phyloP scores from a whole-genome alignment of 2,329 filamentous ascomycete genomes.

The Claviceps cyperi region DNA sequence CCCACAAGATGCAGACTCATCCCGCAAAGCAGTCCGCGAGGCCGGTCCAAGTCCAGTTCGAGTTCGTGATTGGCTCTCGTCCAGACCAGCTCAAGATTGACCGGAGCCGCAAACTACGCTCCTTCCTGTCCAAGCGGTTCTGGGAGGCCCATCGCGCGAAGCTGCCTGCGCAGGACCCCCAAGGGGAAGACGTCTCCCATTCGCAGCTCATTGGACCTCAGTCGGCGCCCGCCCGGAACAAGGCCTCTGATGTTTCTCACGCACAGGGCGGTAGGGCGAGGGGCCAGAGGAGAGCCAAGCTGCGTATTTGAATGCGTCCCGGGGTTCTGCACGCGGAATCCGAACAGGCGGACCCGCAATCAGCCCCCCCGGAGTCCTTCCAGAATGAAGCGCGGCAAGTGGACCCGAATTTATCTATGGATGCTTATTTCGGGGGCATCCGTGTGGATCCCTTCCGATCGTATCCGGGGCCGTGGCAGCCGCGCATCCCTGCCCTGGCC shows the following conservation, averaged over 20 bases:
- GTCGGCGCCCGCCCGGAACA: background rate
- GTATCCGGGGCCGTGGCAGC: constrained; percentile 10
- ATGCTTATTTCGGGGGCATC: constrained; percentile 12
- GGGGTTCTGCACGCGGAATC: background rate
- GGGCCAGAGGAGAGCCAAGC: background rate
- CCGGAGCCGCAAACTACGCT: constrained; percentile 9
- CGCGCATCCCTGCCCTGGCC: constrained; percentile 11
- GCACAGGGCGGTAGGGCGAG: background rate
- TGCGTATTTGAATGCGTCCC: background rate
- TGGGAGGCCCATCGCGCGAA: constrained; percentile 8
- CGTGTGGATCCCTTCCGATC: constrained; percentile 14
- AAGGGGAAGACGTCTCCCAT: background rate
- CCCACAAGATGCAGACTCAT: background rate
- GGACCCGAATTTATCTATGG: constrained; percentile 6
- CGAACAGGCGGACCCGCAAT: background rate
- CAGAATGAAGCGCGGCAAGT: background rate
- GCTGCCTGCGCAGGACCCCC: background rate
- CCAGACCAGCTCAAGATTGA: constrained; percentile 13
- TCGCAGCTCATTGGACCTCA: background rate
- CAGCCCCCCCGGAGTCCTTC: background rate
- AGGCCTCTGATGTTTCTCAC: background rate
- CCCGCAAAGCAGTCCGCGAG: background rate
- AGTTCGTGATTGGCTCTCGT: constrained; percentile 12
- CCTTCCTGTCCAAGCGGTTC: constrained; percentile 10
- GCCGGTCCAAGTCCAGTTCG: constrained; percentile 2